A percentile compares a stretch with the other conserved stretches of the same genome.
These are phyloP conservation scores for Aristolochia contorta DNA, from an alignment of 164 flowering plant genomes.

Conservation along the genomic window DNA sequence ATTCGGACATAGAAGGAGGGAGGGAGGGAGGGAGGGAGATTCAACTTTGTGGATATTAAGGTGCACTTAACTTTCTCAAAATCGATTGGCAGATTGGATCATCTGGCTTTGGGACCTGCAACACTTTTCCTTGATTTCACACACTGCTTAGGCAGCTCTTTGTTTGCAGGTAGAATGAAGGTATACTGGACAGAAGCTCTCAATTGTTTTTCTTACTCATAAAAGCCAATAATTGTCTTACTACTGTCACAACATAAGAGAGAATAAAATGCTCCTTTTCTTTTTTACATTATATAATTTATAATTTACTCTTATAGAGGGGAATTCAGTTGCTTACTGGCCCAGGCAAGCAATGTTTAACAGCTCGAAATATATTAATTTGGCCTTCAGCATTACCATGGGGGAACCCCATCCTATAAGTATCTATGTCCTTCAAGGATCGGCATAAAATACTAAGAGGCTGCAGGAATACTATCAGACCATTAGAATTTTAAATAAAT, in stretches of 20 bases:
- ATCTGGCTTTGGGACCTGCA: constrained; percentile 77
- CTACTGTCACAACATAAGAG: not conserved
- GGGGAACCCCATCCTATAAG: constrained; percentile 78
- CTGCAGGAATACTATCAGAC: constrained; percentile 30
- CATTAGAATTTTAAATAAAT: too few species aligned
- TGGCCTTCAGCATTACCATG: constrained; percentile 67
- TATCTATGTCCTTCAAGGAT: constrained; percentile 78
- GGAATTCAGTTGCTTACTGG: constrained; percentile 49
- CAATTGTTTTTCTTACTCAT: too few species aligned
- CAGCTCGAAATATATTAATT: constrained; percentile 67
- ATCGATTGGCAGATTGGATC: constrained; percentile 81
- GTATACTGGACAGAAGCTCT: constrained; percentile 52
- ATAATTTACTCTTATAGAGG: too few species aligned
- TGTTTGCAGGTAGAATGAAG: constrained; percentile 86
- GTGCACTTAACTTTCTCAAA: constrained; percentile 58
- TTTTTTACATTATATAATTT: too few species aligned
- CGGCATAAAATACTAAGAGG: constrained; percentile 82
- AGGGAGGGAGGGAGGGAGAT: not conserved
- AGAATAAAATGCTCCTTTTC: constrained; percentile 1
- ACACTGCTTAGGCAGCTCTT: constrained; percentile 80
- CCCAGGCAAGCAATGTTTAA: constrained; percentile 89
- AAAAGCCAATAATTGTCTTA: too few species aligned
- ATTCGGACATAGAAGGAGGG: too few species aligned
- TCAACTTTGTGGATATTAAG: constrained; percentile 79
- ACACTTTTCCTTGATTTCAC: constrained; percentile 60